phyloP scores from a whole-genome alignment of 164 flowering plant species.

The Aristolochia fimbriata region DNA sequence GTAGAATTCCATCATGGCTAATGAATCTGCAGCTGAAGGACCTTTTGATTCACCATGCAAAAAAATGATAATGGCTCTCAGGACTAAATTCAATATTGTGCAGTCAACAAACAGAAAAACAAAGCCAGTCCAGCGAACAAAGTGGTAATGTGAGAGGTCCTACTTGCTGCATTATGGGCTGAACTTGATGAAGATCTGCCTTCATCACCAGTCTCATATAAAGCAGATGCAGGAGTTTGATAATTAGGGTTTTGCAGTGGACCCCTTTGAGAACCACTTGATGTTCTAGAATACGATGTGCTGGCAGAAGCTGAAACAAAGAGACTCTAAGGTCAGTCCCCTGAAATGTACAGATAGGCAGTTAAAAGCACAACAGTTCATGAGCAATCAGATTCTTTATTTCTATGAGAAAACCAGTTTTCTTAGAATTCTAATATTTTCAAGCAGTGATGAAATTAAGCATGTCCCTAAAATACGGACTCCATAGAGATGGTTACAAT shows the following conservation, averaged over 20 bases:
- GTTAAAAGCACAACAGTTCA: no score
- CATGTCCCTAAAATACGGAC: no score
- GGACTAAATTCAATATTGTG: not conserved
- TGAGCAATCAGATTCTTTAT: no score
- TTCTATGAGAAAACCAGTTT: no score
- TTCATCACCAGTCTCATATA: constrained; percentile 52
- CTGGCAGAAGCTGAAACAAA: not conserved
- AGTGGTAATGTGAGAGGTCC: constrained; percentile 9
- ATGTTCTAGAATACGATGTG: constrained; percentile 14
- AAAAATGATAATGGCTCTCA: not conserved
- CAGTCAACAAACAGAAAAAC: not conserved
- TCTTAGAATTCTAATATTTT: no score
- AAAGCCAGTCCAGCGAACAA: not conserved
- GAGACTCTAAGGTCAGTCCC: not conserved
- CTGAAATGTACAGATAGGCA: not conserved
- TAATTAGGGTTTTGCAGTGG: constrained; percentile 41
- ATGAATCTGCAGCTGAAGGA: constrained; percentile 52
- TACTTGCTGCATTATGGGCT: constrained; percentile 16
- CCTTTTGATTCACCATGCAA: constrained; percentile 43
- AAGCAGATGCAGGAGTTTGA: constrained; percentile 87
- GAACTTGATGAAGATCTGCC: constrained; percentile 16
- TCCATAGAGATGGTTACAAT: no score
- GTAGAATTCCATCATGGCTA: constrained; percentile 97
- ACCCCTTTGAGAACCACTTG: constrained; percentile 31
- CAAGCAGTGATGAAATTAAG: no score